Conservation (phyloP, 805 yeast genomes). For the Candida cerambycidarum region DNA sequence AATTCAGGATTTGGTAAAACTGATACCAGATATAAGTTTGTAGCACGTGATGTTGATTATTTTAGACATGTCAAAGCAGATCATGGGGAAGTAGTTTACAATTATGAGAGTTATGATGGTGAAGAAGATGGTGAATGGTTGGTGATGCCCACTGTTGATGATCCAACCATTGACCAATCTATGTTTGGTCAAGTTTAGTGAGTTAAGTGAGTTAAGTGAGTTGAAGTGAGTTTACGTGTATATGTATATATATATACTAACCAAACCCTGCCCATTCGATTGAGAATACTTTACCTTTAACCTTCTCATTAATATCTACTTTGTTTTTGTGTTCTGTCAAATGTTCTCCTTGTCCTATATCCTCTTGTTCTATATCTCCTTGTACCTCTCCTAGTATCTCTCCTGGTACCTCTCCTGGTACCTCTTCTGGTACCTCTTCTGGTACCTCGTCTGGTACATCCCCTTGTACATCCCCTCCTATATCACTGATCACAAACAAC, state of each 20-base stretch:
- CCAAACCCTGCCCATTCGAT: conserved; percentile 98
- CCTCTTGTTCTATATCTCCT: conserved; percentile 5
- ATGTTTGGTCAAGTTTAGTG: too few species aligned
- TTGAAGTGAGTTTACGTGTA: too few species aligned
- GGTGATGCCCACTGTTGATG: neutral
- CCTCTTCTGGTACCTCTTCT: neutral
- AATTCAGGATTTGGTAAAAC: conserved; percentile 31
- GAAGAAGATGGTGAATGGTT: conserved; percentile 3
- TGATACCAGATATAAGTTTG: conserved; percentile 30
- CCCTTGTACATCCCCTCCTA: conserved; percentile 2
- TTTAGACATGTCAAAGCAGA: conserved; percentile 34
- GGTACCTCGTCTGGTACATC: neutral
- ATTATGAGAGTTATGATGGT: conserved; percentile 18
- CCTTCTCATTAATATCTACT: conserved; percentile 2
- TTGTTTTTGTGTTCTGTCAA: neutral
- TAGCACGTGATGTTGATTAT: conserved; percentile 17
- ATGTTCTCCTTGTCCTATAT: neutral
- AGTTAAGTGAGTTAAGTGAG: too few species aligned
- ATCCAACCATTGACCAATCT: too few species aligned
- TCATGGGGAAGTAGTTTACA: conserved; percentile 20
- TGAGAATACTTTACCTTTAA: conserved; percentile 45
- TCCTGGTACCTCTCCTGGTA: conserved; percentile 1
- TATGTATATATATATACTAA: conserved; percentile 33
- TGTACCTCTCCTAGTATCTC: too few species aligned
- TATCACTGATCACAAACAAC: conserved; percentile 62